Evolutionary conservation across 2,329 filamentous ascomycete species (phyloP).

Genomic region (Hypoxylon sp.): DNA sequence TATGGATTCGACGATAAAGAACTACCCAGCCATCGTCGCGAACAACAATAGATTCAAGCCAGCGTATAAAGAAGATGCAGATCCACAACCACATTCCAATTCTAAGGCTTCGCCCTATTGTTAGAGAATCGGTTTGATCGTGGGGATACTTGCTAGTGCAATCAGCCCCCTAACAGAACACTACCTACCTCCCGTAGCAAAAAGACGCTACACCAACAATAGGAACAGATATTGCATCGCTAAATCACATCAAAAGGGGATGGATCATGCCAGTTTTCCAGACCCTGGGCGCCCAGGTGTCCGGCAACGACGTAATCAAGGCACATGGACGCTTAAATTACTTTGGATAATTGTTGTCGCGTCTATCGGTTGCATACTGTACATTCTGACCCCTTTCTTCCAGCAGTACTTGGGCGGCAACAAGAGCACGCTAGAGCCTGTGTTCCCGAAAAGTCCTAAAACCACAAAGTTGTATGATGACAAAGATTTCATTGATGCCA

Average conservation of each 20-base stretch:
- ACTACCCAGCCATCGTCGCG: neutral
- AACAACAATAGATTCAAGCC: neutral
- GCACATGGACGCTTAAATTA: no score
- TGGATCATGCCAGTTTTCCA: neutral
- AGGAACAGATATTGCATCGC: neutral
- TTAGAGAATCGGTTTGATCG: neutral
- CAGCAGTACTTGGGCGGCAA: no score
- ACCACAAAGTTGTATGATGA: neutral
- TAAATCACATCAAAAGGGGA: neutral
- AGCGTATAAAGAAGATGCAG: neutral
- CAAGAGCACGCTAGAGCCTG: no score
- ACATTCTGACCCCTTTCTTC: no score
- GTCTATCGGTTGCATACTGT: no score
- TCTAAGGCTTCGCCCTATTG: neutral
- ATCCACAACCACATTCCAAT: neutral
- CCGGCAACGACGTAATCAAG: no score
- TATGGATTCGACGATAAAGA: conserved; percentile 10
- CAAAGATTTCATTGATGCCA: neutral
- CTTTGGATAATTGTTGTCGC: no score
- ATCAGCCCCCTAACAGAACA: neutral
- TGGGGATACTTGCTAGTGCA: neutral
- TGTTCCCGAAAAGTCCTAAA: no score
- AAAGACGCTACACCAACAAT: neutral
- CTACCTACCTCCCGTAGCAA: neutral
- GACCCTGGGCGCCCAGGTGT: no score